Evolutionary conservation across 2,329 filamentous ascomycete species (phyloP), one percentile per base, ranked within the genome.

Genomic region (Pseudonectria buxi): DNA sequence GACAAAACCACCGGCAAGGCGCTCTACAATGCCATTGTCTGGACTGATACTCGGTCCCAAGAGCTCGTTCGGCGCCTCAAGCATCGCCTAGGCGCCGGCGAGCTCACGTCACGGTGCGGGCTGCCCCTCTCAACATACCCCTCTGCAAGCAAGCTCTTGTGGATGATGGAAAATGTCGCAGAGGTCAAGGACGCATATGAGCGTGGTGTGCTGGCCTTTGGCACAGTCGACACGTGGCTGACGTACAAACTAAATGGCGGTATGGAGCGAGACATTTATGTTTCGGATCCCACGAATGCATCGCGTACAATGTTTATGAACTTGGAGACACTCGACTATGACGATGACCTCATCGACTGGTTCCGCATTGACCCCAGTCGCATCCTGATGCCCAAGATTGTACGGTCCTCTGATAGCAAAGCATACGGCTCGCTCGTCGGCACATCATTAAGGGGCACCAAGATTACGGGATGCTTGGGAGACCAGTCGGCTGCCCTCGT

Each of bases 221-320:
- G 85, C 39, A 90, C 86, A 14, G 78, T 89, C 33, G 86, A 92
- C 56, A 73, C 82, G 2, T 92, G 86, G 86, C 64, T 92, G 42
- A 68, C 86, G 22, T 90, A 83, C 64, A 84, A 86, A 58, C 71
- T 90, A 32, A 84, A 89, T 50, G 85, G 84, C 39, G 81, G 81
- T 13, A 70, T 67, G 26, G 72, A 74, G 39, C 75, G 71, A 36
- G 74, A 81, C 37, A 58, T 85, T 35, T 77, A 82, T 55, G 83
- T 90, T 39, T 87, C 85, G 2, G 86, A 92, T 52, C 75, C 81
- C 6, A 83, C 83, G 39, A 92, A 92, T 57, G 85, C 86, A n/a
- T 86, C 82, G 3, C 70, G 85, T 46, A 90, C 86, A 28, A 88
- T 89, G 85, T 88, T 92, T 61, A 86, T 89, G 78, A 86, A 89